Percentiles rank a stretch among this genome's conserved stretches.
Evolutionary conservation across 306 rosid genomes (phyloP).

Genomic region (Gynostemma pentaphyllum): DNA sequence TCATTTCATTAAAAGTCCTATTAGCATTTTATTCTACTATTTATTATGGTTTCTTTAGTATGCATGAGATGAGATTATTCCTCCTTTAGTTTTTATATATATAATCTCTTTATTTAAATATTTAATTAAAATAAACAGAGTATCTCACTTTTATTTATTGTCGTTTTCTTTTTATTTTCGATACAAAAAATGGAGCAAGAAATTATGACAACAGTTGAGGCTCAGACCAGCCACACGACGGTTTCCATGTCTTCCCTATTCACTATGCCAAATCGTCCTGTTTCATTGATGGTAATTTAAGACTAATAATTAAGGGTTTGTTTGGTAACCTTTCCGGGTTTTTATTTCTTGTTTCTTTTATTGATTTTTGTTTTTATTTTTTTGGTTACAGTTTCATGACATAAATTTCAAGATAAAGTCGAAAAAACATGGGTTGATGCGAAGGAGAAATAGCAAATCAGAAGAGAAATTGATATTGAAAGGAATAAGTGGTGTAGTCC

Average conservation of each 20-base stretch:
- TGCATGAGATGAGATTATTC: too few relatives aligned
- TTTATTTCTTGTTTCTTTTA: background rate
- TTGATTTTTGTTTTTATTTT: background rate
- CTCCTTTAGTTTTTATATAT: too few relatives aligned
- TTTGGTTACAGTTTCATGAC: constrained; percentile 38
- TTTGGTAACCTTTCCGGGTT: background rate
- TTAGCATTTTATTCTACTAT: too few relatives aligned
- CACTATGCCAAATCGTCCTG: constrained; percentile 23
- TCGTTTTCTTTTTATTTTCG: too few relatives aligned
- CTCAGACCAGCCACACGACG: constrained; percentile 13
- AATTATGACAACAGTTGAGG: constrained; percentile 38
- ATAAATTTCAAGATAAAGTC: constrained; percentile 38
- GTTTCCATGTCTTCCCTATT: constrained; percentile 5
- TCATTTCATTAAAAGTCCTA: too few relatives aligned
- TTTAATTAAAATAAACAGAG: too few relatives aligned
- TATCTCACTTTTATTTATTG: too few relatives aligned
- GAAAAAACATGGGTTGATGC: constrained; percentile 14
- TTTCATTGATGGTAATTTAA: constrained; percentile 38
- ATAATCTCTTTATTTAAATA: too few relatives aligned
- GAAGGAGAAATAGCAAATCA: constrained; percentile 12
- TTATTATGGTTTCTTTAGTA: too few relatives aligned
- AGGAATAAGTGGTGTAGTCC: constrained; percentile 44
- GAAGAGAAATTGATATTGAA: constrained; percentile 45
- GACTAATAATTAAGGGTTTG: background rate
- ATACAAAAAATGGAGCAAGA: constrained; percentile 14